Percentiles rank a stretch among this genome's conserved stretches.
Conservation (phyloP, 2,329 filamentous ascomycete species). For the Apiospora phragmitis region DNA sequence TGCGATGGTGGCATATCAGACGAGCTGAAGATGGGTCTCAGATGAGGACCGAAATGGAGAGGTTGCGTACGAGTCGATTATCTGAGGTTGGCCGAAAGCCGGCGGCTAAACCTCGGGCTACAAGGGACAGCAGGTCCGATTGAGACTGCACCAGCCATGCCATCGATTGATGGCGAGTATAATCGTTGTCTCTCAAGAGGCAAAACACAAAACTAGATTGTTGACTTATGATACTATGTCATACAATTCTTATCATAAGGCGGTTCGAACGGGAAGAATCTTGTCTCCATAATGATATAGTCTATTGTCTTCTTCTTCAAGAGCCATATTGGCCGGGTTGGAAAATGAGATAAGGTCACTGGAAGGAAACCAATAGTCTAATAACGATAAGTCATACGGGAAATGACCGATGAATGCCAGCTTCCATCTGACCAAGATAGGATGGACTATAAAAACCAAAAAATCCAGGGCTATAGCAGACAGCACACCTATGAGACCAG, state of each 20-base stretch:
- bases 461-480: background rate
- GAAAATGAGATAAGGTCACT: background rate
- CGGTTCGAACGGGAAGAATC: background rate
- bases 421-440: background rate
- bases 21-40: conserved; percentile 11
- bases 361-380: background rate
- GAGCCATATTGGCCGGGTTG: background rate
- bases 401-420: background rate
- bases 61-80: background rate
- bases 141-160: background rate
- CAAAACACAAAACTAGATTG: background rate
- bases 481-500: background rate
- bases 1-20: background rate
- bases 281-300: background rate
- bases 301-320: conserved; percentile 1
- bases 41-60: conserved; percentile 7
- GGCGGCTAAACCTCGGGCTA: background rate
- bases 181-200: background rate
- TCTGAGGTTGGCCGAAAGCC: background rate
- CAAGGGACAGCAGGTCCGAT: background rate
- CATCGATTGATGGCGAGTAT: background rate
- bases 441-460: background rate
- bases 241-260: background rate
- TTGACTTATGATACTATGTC: background rate
- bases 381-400: background rate